Evolutionary conservation across 2,329 filamentous ascomycete species (phyloP).

Genomic region (Cadophora luteo-olivacea): DNA sequence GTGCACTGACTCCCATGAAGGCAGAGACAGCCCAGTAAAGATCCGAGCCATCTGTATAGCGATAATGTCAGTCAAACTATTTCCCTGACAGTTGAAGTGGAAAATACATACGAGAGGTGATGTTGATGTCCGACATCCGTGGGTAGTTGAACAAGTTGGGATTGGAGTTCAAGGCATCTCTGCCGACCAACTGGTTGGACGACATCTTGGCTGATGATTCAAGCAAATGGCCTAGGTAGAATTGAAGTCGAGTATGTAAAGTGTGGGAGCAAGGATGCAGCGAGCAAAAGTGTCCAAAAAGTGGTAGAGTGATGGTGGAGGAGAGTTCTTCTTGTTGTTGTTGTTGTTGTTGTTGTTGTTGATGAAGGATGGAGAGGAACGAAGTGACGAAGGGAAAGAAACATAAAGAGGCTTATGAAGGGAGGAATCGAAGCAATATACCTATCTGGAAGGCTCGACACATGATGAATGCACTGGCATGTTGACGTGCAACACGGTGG

Average conservation of each 20-base stretch:
- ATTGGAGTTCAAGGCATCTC: slow-evolving; percentile 35
- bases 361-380: background rate
- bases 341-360: no score
- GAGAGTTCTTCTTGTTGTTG: background rate
- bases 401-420: background rate
- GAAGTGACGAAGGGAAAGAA: background rate
- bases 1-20: slow-evolving; percentile 61
- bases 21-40: slow-evolving; percentile 69
- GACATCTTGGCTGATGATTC: slow-evolving; percentile 24
- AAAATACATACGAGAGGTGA: slow-evolving; percentile 52
- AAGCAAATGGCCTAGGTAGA: background rate
- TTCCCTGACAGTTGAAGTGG: background rate
- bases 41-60: slow-evolving; percentile 55
- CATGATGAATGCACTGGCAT: background rate
- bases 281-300: background rate
- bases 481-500: background rate
- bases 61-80: background rate
- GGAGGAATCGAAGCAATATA: background rate
- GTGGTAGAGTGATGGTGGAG: background rate
- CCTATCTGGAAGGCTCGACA: background rate
- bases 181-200: slow-evolving; percentile 22
- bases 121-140: slow-evolving; percentile 56
- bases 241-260: background rate
- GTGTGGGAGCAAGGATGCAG: slow-evolving; percentile 1
- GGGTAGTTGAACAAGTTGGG: slow-evolving; percentile 40